A percentile compares a stretch with the other conserved stretches of the same genome.
These are phyloP conservation scores for Pelargonium myrrhifolium DNA, from an alignment of 441 rosid species.

Conservation along the genomic window DNA sequence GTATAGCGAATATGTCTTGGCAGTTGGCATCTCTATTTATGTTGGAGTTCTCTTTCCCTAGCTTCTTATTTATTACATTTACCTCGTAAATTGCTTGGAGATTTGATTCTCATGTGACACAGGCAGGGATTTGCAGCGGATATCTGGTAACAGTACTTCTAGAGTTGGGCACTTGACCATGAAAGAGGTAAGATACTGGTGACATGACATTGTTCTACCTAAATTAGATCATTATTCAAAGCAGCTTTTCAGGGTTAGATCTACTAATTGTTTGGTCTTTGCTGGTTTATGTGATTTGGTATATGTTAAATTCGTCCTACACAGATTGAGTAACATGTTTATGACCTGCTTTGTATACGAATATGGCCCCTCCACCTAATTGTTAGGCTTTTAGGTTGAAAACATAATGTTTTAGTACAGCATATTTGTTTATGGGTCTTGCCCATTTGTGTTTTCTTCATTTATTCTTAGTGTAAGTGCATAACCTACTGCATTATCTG, in stretches of 20 bases:
- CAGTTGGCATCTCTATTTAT: neutral
- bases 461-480: too few species aligned
- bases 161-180: conserved; percentile 65
- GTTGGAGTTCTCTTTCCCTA: neutral
- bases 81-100: conserved; percentile 19
- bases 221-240: too few species aligned
- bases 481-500: too few species aligned
- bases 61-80: neutral
- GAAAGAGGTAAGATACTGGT: conserved; percentile 61
- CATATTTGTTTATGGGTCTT: too few species aligned
- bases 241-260: too few species aligned
- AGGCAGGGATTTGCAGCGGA: conserved; percentile 94
- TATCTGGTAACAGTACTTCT: conserved; percentile 60
- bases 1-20: too few species aligned
- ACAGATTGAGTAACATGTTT: too few species aligned
- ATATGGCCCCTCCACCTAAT: neutral
- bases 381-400: neutral
- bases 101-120: conserved; percentile 41
- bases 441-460: too few species aligned
- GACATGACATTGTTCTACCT: conserved; percentile 16
- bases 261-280: too few species aligned
- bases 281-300: too few species aligned
- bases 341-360: too few species aligned
- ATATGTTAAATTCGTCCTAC: too few species aligned
- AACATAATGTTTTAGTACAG: neutral